Evolutionary conservation across 352 stramenopile genomes (phyloP).

Genomic region (Saprolegnia diclina): DNA sequence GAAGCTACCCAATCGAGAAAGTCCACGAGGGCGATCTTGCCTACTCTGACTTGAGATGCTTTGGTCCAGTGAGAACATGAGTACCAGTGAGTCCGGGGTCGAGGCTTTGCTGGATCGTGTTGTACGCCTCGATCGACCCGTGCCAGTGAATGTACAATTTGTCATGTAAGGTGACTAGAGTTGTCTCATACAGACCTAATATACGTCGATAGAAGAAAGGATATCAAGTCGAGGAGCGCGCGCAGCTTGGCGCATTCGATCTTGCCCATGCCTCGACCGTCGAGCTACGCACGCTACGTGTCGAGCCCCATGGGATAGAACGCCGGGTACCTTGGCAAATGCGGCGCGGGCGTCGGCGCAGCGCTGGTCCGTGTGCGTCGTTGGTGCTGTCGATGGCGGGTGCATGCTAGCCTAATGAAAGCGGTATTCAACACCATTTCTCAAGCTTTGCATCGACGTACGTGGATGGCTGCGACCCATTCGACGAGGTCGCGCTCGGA

Average conservation of each 20-base stretch:
- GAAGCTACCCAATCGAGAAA: constrained; percentile 8
- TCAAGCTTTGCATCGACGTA: not conserved
- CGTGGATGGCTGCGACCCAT: constrained; percentile 32
- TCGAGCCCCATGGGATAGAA: not conserved
- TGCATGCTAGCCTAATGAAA: not conserved
- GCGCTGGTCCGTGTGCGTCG: constrained; percentile 3
- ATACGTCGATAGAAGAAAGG: constrained; percentile 28
- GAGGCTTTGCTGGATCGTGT: constrained; percentile 48
- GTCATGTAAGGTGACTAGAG: constrained; percentile 1
- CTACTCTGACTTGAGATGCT: not conserved
- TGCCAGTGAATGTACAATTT: constrained; percentile 43
- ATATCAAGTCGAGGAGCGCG: constrained; percentile 54
- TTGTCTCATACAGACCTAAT: not conserved
- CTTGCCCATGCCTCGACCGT: constrained; percentile 37
- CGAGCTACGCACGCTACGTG: constrained; percentile 32
- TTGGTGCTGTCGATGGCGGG: not conserved
- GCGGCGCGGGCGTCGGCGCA: constrained; percentile 36
- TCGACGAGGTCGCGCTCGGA: constrained; percentile 52
- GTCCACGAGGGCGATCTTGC: constrained; percentile 1
- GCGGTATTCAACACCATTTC: not conserved
- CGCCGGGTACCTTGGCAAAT: constrained; percentile 35
- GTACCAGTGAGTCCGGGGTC: constrained; percentile 37
- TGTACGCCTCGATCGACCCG: constrained; percentile 36
- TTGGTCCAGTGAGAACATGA: too few relatives aligned
- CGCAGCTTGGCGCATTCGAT: constrained; percentile 44